A percentile compares a stretch with the other conserved stretches of the same genome.
Evolutionary conservation across 2,329 filamentous ascomycete species (phyloP).

Genomic region (Alternaria sp.): DNA sequence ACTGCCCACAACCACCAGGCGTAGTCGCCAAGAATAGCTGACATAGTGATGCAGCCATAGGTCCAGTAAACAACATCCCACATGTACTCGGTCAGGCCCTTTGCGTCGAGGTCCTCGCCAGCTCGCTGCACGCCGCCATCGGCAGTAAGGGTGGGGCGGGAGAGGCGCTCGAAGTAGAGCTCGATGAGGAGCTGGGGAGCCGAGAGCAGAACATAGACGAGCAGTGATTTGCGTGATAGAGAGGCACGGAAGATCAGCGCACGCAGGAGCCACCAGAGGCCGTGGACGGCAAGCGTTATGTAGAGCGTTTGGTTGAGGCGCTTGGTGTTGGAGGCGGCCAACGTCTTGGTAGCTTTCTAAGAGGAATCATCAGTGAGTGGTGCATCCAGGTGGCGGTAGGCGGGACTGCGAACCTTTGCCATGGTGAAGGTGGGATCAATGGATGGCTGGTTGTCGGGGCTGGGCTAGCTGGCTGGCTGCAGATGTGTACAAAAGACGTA

Average conservation of each 20-base stretch:
- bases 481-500: not conserved
- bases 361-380: constrained; percentile 38
- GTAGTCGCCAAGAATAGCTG: constrained; percentile 81
- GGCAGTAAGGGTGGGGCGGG: constrained; percentile 76
- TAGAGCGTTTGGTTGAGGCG: constrained; percentile 84
- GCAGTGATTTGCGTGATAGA: constrained; percentile 60
- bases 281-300: constrained; percentile 75
- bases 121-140: constrained; percentile 70
- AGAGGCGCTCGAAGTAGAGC: constrained; percentile 83
- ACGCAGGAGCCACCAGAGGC: constrained; percentile 76
- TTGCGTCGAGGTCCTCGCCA: constrained; percentile 87
- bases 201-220: constrained; percentile 76
- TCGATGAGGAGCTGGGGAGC: constrained; percentile 80
- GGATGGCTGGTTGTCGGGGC: not conserved
- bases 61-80: constrained; percentile 97
- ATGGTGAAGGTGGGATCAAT: constrained; percentile 5
- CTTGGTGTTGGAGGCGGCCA: constrained; percentile 79
- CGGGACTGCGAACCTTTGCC: constrained; percentile 9
- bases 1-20: constrained; percentile 70
- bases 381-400: not conserved
- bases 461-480: not conserved
- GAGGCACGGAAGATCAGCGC: constrained; percentile 69
- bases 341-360: constrained; percentile 63
- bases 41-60: constrained; percentile 78
- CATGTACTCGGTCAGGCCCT: constrained; percentile 95